phyloP scores from a whole-genome alignment of 78 protist species.

The Dictyostelium firmibasis region DNA sequence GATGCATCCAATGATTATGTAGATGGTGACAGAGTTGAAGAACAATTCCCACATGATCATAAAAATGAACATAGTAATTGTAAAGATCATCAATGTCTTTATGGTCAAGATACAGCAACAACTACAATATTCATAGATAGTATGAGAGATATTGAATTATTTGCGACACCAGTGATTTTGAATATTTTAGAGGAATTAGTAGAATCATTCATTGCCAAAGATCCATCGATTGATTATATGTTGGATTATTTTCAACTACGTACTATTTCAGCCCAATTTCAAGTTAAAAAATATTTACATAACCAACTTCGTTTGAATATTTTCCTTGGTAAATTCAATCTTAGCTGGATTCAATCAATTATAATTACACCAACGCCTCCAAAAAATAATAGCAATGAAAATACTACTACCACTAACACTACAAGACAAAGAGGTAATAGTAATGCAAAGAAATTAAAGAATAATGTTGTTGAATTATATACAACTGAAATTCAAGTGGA shows the following conservation, averaged over 20 bases:
- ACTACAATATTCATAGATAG: slow-evolving; percentile 42
- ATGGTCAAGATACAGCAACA: slow-evolving; percentile 24
- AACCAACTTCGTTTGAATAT: slow-evolving; percentile 38
- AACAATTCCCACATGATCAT: slow-evolving; percentile 16
- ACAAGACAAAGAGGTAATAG: background rate
- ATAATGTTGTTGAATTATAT: slow-evolving; percentile 15
- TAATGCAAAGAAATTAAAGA: background rate
- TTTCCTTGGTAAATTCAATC: slow-evolving; percentile 48
- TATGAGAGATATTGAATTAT: slow-evolving; percentile 67
- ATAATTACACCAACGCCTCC: background rate
- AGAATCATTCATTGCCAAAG: slow-evolving; percentile 74
- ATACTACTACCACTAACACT: background rate
- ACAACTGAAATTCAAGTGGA: slow-evolving; percentile 34
- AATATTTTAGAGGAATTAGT: slow-evolving; percentile 66
- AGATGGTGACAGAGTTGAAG: background rate
- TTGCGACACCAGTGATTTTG: slow-evolving; percentile 75
- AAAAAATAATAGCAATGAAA: background rate
- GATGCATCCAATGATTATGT: background rate
- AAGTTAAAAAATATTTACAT: slow-evolving; percentile 52
- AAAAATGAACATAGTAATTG: background rate
- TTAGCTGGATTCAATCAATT: slow-evolving; percentile 58
- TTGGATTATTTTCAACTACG: slow-evolving; percentile 55
- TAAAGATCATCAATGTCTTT: background rate
- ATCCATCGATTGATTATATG: slow-evolving; percentile 77
- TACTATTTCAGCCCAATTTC: slow-evolving; percentile 48